Base-by-base conservation (phyloP, 1,139 yeast genomes). In the Taiozyma sp. region DNA sequence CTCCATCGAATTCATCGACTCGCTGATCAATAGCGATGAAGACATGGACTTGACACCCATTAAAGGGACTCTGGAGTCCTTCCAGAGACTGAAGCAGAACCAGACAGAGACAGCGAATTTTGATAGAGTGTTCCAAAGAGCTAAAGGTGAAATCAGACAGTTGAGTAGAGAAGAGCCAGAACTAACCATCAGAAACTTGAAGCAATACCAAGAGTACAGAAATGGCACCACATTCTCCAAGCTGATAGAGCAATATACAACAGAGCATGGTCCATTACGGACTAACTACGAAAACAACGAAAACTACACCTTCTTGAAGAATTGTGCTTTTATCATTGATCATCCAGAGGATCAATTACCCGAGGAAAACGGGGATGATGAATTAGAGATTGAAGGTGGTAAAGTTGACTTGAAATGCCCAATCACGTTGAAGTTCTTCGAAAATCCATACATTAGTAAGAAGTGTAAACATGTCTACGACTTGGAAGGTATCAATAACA, bases 391-490 rank as follows among this genome's bases (percentile, higher is more conserved):
- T 6, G 80, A 80, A 4, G 95, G 93, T 48, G 93, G 93, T 40
- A 79, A 71, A 48, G 71, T 87, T 22, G 80, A 83, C 44, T 65
- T 87, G 50, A 75, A 73, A 42, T 89, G 90, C 64, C 92, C 93
- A 0, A 71, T 86, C 13, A 80, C 90, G 0, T 65, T 78, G 55
- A 71, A 75, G 51, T 65, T 70, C 42, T 84, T 78, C 63, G 70
- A 64, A 30, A 67, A 68, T 3, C 93, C 95, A 1, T 71, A 79
- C 59, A 74, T 70, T 28, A 80, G 86, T 6, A 67, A 61, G 36
- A 65, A 61, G 42, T 87, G 95, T 65, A 71, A 72, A 1, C 95
- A 87, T 65, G 79, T 80, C 0, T 85, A 75, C 61, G 92, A 86
- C 56, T 68, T 70, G 47, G 68, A 62, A 7, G 74, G 80, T 32